phyloP scores from a whole-genome alignment of 306 rosid species.

The Inga leiocalycina region DNA sequence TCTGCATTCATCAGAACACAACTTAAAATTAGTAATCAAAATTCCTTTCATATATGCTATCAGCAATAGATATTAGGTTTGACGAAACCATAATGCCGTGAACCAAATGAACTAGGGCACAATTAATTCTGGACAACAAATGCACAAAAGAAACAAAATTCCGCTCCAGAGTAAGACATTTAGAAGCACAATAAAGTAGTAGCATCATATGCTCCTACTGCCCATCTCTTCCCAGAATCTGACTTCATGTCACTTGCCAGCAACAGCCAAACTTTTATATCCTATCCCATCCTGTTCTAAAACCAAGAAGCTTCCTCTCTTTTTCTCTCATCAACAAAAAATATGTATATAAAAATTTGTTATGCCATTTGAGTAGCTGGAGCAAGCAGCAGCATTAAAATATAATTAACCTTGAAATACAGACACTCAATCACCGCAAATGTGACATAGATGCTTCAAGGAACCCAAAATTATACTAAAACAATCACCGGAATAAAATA shows the following conservation, averaged over 20 bases:
- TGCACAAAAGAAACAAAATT: background rate
- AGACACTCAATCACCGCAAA: background rate
- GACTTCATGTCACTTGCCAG: background rate
- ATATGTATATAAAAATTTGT: background rate
- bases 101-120: background rate
- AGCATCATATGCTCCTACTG: background rate
- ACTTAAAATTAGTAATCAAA: slow-evolving; percentile 11
- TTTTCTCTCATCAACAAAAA: background rate
- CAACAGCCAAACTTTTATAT: background rate
- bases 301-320: background rate
- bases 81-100: slow-evolving; percentile 17
- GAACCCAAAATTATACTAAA: background rate
- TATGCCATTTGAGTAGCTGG: background rate
- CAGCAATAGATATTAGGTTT: slow-evolving; percentile 16
- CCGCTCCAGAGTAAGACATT: background rate
- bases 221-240: background rate
- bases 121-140: background rate
- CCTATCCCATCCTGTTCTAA: background rate
- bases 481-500: background rate
- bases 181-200: background rate
- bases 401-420: background rate
- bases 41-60: background rate
- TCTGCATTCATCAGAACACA: slow-evolving; percentile 49
- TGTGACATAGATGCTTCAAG: background rate
- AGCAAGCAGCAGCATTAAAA: background rate